These are phyloP conservation scores for Ceratobasidium sp. DNA, from an alignment of 1,284 basidiomycete genomes.

Conservation along the genomic window DNA sequence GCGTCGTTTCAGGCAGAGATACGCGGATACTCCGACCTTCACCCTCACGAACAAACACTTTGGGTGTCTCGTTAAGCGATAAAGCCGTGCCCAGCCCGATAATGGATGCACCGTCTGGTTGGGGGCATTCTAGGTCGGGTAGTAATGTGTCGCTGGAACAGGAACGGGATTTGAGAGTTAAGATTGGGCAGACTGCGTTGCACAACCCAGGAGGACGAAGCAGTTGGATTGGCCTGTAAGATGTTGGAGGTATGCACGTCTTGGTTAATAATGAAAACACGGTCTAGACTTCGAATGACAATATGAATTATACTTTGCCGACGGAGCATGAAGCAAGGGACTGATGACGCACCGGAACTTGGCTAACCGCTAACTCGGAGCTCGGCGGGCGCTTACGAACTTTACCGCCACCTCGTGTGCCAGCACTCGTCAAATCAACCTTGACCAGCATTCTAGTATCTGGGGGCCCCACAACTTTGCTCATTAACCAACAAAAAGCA, in stretches of 20 bases:
- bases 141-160: constrained; percentile 60
- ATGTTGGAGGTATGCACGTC: background rate
- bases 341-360: constrained; percentile 20
- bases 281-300: background rate
- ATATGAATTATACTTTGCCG: background rate
- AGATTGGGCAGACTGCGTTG: constrained; percentile 92
- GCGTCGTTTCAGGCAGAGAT: constrained; percentile 37
- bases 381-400: constrained; percentile 5
- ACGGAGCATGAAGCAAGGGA: background rate
- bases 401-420: background rate
- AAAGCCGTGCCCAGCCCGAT: constrained; percentile 56
- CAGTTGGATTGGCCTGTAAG: constrained; percentile 88
- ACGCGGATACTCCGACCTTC: constrained; percentile 39
- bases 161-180: constrained; percentile 66
- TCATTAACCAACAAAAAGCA: background rate
- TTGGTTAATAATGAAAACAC: no score
- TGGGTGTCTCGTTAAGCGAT: constrained; percentile 13
- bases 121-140: constrained; percentile 64
- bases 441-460: background rate
- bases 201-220: constrained; percentile 92
- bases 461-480: background rate
- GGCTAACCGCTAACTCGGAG: constrained; percentile 11
- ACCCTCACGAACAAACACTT: constrained; percentile 39
- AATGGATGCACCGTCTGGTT: constrained; percentile 64
- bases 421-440: background rate